These are phyloP conservation scores for Solanum pennellii DNA, from an alignment of 257 asterid species.

Conservation along the genomic window DNA sequence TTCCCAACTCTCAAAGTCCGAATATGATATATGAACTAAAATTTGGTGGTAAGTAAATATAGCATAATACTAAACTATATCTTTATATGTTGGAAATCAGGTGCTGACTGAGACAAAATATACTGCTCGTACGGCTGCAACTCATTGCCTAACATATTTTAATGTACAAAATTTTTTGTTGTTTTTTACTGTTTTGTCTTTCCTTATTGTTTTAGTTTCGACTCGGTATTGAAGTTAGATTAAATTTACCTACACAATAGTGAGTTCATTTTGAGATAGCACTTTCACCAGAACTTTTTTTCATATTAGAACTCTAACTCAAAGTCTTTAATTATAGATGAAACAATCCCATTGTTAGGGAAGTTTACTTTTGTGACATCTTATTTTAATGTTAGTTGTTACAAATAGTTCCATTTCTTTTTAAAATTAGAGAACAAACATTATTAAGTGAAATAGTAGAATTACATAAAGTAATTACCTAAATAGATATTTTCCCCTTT, in stretches of 20 bases:
- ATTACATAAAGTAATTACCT: neutral
- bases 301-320: fast-evolving
- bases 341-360: neutral
- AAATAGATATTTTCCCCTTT: neutral
- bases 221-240: fast-evolving
- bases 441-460: neutral
- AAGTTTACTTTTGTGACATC: neutral
- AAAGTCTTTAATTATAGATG: too few relatives aligned
- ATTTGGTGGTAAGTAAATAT: neutral
- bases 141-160: neutral
- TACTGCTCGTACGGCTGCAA: neutral
- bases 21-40: conserved; percentile 32
- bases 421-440: neutral
- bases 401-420: neutral
- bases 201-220: neutral
- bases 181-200: neutral
- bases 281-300: fast-evolving
- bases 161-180: neutral
- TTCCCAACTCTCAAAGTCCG: neutral
- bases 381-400: neutral
- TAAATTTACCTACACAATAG: fast-evolving
- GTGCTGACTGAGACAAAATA: neutral
- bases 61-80: neutral
- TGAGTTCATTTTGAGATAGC: fast-evolving
- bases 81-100: neutral